A percentile compares a stretch with the other conserved stretches of the same genome.
These are phyloP conservation scores for Xylariaceae sp. DNA, from an alignment of 2,329 filamentous ascomycete species.

Conservation along the genomic window DNA sequence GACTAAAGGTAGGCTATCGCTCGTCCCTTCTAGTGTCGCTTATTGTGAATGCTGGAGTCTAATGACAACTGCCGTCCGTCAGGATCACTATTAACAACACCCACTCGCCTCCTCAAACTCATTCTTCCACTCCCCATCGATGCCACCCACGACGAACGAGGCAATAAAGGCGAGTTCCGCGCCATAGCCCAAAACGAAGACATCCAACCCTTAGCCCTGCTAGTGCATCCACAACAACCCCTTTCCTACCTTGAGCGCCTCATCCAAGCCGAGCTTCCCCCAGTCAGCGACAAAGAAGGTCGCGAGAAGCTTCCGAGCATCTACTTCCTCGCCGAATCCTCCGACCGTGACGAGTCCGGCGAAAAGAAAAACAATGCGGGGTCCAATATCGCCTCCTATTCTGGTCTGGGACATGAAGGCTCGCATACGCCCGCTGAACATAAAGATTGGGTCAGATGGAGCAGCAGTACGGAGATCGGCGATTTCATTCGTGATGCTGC, in stretches of 20 bases:
- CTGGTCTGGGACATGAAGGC: constrained; percentile 63
- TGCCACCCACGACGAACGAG: constrained; percentile 55
- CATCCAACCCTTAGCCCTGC: constrained; percentile 78
- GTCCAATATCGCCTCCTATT: constrained; percentile 63
- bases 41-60: neutral
- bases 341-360: constrained; percentile 55
- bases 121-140: constrained; percentile 57
- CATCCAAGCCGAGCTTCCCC: constrained; percentile 81
- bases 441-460: constrained; percentile 79
- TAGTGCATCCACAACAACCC: constrained; percentile 86
- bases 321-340: constrained; percentile 75
- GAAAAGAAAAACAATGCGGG: constrained; percentile 30
- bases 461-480: constrained; percentile 80
- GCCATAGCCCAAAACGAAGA: constrained; percentile 54
- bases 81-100: constrained; percentile 71
- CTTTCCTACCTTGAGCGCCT: constrained; percentile 85
- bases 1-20: constrained; percentile 54
- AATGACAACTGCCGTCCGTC: neutral
- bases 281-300: constrained; percentile 58
- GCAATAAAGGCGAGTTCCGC: constrained; percentile 32
- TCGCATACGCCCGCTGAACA: constrained; percentile 40
- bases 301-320: constrained; percentile 69
- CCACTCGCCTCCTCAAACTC: constrained; percentile 66
- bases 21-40: neutral
- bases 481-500: constrained; percentile 92